phyloP scores from a whole-genome alignment of 2,329 filamentous ascomycete species.

The Calonectria henricotiae region DNA sequence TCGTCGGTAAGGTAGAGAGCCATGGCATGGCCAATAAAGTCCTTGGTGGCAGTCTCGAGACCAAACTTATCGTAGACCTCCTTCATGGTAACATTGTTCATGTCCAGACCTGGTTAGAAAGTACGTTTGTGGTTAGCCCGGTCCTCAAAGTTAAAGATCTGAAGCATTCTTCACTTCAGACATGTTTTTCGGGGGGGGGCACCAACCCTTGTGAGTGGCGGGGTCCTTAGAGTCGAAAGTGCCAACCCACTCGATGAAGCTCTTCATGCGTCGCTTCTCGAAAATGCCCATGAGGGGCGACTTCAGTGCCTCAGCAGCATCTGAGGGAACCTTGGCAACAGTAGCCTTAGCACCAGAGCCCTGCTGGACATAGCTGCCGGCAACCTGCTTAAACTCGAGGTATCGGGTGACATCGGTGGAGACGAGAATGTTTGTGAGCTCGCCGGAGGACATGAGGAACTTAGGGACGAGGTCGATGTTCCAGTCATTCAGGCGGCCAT shows the following conservation, averaged over 20 bases:
- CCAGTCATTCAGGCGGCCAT: slow-evolving; percentile 97
- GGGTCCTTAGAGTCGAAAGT: slow-evolving; percentile 87
- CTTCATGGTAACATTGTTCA: slow-evolving; percentile 89
- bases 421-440: slow-evolving; percentile 98
- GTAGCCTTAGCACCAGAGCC: slow-evolving; percentile 86
- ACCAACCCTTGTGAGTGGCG: slow-evolving; percentile 88
- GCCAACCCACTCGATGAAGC: slow-evolving; percentile 96
- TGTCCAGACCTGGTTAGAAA: slow-evolving; percentile 78
- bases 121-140: slow-evolving; percentile 40
- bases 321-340: slow-evolving; percentile 96
- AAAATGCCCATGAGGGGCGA: slow-evolving; percentile 98
- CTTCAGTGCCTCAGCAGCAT: slow-evolving; percentile 89
- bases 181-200: neutral
- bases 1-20: slow-evolving; percentile 93
- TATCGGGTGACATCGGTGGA: slow-evolving; percentile 93
- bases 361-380: slow-evolving; percentile 97
- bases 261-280: slow-evolving; percentile 97
- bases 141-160: neutral
- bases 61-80: slow-evolving; percentile 99
- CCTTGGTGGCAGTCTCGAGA: slow-evolving; percentile 88
- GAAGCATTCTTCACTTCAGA: neutral
- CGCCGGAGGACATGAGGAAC: slow-evolving; percentile 98
- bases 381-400: slow-evolving; percentile 94
- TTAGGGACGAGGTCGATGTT: slow-evolving; percentile 99
- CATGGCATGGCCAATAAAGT: slow-evolving; percentile 99